These are phyloP conservation scores for Botryobasidium botryosum DNA, from an alignment of 768 basidiomycete genomes.

Conservation along the genomic window DNA sequence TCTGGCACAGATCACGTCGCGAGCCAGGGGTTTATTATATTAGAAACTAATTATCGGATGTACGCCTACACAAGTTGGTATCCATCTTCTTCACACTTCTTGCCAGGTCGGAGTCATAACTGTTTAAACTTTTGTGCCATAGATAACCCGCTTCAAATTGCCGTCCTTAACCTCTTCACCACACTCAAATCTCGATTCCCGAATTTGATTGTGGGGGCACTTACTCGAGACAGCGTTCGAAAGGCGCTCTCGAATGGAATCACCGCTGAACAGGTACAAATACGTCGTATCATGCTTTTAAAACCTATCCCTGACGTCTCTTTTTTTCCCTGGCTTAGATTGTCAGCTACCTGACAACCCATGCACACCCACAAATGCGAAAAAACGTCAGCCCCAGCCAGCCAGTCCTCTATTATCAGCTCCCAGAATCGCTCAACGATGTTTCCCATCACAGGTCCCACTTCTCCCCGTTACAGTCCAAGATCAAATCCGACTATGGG, in stretches of 20 bases:
- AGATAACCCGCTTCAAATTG: constrained; percentile 95
- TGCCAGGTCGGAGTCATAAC: neutral
- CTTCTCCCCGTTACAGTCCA: constrained; percentile 92
- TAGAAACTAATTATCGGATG: constrained; percentile 96
- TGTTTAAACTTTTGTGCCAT: constrained; percentile 10
- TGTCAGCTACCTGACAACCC: constrained; percentile 82
- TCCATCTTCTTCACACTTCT: neutral
- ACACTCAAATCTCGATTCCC: constrained; percentile 87
- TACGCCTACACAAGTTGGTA: constrained; percentile 88
- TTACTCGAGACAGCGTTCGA: constrained; percentile 91
- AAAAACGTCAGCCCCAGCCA: constrained; percentile 45
- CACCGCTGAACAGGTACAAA: constrained; percentile 93
- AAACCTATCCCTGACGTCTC: neutral
- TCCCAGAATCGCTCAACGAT: neutral
- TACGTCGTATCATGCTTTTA: no score
- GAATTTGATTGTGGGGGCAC: constrained; percentile 88
- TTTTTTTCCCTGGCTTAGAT: constrained; percentile 35
- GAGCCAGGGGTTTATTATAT: constrained; percentile 75
- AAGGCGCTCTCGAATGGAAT: constrained; percentile 90
- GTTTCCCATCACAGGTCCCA: constrained; percentile 44
- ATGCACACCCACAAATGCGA: constrained; percentile 97
- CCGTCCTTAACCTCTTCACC: constrained; percentile 87
- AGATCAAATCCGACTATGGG: constrained; percentile 96
- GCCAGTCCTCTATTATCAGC: neutral
- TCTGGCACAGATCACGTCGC: constrained; percentile 2